A percentile compares a stretch with the other conserved stretches of the same genome.
Evolutionary conservation across 176 grass and related monocot genomes (phyloP).

Genomic region (Cenchrus fungigraminus): DNA sequence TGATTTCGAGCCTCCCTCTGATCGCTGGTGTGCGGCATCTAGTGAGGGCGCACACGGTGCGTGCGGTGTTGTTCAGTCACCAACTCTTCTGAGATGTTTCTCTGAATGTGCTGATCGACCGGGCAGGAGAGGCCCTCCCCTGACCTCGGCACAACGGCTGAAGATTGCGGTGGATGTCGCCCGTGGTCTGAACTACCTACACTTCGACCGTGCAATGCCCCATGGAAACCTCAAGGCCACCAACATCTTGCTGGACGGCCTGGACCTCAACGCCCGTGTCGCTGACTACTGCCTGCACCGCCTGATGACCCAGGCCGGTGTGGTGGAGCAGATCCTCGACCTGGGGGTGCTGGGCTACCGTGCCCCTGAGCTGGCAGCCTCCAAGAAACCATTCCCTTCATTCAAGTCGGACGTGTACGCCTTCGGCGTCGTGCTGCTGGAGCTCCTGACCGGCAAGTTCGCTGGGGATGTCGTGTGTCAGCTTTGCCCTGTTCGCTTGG

Average conservation of each 20-base stretch:
- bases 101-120: slow-evolving; percentile 62
- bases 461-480: too few relatives aligned
- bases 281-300: slow-evolving; percentile 89
- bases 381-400: slow-evolving; percentile 85
- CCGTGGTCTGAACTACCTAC: slow-evolving; percentile 95
- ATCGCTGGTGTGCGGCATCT: too few relatives aligned
- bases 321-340: slow-evolving; percentile 74
- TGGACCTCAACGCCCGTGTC: slow-evolving; percentile 87
- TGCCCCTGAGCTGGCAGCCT: slow-evolving; percentile 78
- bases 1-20: too few relatives aligned
- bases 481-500: too few relatives aligned
- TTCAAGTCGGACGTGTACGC: slow-evolving; percentile 93
- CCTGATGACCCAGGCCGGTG: slow-evolving; percentile 91
- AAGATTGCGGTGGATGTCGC: slow-evolving; percentile 84
- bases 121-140: slow-evolving; percentile 81
- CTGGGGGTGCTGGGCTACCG: slow-evolving; percentile 88
- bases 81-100: background rate
- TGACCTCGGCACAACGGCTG: slow-evolving; percentile 87
- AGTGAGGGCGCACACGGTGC: too few relatives aligned
- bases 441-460: slow-evolving; percentile 58
- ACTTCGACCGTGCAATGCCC: slow-evolving; percentile 89
- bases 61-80: background rate
- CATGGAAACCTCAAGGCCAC: slow-evolving; percentile 97
- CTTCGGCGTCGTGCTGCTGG: slow-evolving; percentile 93
- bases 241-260: slow-evolving; percentile 85